A percentile compares a stretch with the other conserved stretches of the same genome.
phyloP scores from a whole-genome alignment of 805 yeast genomes.

The Nakazawaea peltata region DNA sequence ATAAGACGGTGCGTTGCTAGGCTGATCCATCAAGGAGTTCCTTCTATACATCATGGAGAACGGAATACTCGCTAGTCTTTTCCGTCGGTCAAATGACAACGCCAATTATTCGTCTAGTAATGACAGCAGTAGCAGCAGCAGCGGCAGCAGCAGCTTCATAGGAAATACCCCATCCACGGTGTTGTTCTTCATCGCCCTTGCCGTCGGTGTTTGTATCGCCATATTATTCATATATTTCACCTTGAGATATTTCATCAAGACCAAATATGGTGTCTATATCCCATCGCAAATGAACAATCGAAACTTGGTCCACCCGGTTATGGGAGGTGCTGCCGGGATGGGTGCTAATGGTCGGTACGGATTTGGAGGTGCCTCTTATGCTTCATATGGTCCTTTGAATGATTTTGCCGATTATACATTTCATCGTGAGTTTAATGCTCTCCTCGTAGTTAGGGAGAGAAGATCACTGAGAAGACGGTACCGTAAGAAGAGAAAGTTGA shows the following conservation, averaged over 20 bases:
- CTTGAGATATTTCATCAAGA: constrained; percentile 48
- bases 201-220: constrained; percentile 54
- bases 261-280: constrained; percentile 46
- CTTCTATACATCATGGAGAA: too few relatives aligned
- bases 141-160: constrained; percentile 17
- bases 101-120: too few relatives aligned
- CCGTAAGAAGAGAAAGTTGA: constrained; percentile 40
- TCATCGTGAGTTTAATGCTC: constrained; percentile 17
- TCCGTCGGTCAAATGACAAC: too few relatives aligned
- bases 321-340: background rate
- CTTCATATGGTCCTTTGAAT: constrained; percentile 1
- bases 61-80: too few relatives aligned
- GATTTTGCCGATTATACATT: constrained; percentile 16
- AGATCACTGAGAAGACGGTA: constrained; percentile 30
- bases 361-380: constrained; percentile 3
- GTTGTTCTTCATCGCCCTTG: constrained; percentile 54
- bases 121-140: too few relatives aligned
- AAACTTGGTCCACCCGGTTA: background rate
- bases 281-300: too few relatives aligned
- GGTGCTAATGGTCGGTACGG: constrained; percentile 9
- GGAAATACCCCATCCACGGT: constrained; percentile 53
- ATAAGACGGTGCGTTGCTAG: too few relatives aligned
- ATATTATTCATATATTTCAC: constrained; percentile 51
- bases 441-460: constrained; percentile 11
- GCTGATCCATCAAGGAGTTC: too few relatives aligned